Evolutionary conservation across 2,329 filamentous ascomycete species (phyloP).

Genomic region (Metarhizium guizhouense): DNA sequence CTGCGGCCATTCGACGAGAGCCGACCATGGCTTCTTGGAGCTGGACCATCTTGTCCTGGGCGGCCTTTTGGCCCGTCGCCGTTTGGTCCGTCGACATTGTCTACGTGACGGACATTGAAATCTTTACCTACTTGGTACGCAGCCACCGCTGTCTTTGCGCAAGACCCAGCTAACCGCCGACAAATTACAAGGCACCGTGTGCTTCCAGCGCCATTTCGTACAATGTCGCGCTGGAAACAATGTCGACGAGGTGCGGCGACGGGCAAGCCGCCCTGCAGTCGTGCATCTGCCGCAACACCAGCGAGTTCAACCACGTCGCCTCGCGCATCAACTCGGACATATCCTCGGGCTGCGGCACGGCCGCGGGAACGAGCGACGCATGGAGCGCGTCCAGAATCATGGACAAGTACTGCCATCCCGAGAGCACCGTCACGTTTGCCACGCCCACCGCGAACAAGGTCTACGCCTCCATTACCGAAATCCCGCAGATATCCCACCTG

Average conservation of each 20-base stretch:
- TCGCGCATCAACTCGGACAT: slow-evolving; percentile 30
- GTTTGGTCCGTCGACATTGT: slow-evolving; percentile 18
- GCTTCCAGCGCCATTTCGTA: slow-evolving; percentile 35
- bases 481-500: slow-evolving; percentile 30
- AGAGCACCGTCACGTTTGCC: slow-evolving; percentile 26
- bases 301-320: slow-evolving; percentile 28
- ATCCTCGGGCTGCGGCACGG: slow-evolving; percentile 31
- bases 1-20: not conserved
- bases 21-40: not conserved
- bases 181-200: slow-evolving; percentile 38
- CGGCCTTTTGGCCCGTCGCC: not conserved
- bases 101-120: slow-evolving; percentile 35
- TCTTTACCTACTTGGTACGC: slow-evolving; percentile 31
- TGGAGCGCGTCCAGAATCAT: slow-evolving; percentile 37
- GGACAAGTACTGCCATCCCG: slow-evolving; percentile 40
- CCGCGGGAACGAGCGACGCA: slow-evolving; percentile 37
- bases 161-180: not conserved
- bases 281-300: slow-evolving; percentile 43
- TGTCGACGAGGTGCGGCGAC: slow-evolving; percentile 30
- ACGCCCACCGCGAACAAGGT: slow-evolving; percentile 32
- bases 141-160: too few species aligned
- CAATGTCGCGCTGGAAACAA: slow-evolving; percentile 33
- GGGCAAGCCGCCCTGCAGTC: slow-evolving; percentile 36
- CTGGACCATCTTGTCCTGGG: not conserved
- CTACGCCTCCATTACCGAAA: slow-evolving; percentile 39